Percentiles rank a stretch among this genome's conserved stretches.
Evolutionary conservation across 306 rosid species (phyloP).

Genomic region (Casuarina cunninghamiana): DNA sequence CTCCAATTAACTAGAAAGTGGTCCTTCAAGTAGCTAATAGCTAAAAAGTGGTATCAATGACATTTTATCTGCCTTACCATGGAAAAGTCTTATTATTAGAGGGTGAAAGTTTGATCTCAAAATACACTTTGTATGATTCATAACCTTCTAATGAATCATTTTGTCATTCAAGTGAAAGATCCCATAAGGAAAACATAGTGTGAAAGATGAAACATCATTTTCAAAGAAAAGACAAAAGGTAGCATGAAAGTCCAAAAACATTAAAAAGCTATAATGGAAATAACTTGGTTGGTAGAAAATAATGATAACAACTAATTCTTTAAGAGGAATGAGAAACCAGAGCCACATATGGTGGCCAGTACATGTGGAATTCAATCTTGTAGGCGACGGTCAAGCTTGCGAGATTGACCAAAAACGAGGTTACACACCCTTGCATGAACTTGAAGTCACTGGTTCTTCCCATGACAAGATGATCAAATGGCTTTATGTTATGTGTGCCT

Average conservation of each 20-base stretch:
- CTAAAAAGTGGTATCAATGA: neutral
- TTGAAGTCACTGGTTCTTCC: slow-evolving; percentile 78
- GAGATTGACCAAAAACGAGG: slow-evolving; percentile 54
- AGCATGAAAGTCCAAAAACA: too few species aligned
- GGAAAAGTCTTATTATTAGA: neutral
- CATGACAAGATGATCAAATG: slow-evolving; percentile 56
- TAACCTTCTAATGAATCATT: neutral
- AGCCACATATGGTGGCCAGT: slow-evolving; percentile 85
- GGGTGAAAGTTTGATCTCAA: too few species aligned
- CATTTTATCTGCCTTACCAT: neutral
- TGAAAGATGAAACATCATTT: neutral
- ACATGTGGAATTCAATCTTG: slow-evolving; percentile 66
- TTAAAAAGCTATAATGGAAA: neutral
- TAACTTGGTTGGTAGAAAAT: neutral
- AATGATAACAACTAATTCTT: too few species aligned
- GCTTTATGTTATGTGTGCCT: slow-evolving; percentile 47
- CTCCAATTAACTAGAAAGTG: too few species aligned
- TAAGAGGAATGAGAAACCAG: slow-evolving; percentile 19
- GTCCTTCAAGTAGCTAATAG: too few species aligned
- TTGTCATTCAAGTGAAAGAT: neutral
- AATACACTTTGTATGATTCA: neutral
- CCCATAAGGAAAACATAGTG: neutral
- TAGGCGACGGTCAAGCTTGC: slow-evolving; percentile 47
- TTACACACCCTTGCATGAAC: slow-evolving; percentile 70
- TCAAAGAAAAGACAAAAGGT: neutral